phyloP scores from a whole-genome alignment of 2,329 filamentous ascomycete species.

The Blastomyces emzantsi region DNA sequence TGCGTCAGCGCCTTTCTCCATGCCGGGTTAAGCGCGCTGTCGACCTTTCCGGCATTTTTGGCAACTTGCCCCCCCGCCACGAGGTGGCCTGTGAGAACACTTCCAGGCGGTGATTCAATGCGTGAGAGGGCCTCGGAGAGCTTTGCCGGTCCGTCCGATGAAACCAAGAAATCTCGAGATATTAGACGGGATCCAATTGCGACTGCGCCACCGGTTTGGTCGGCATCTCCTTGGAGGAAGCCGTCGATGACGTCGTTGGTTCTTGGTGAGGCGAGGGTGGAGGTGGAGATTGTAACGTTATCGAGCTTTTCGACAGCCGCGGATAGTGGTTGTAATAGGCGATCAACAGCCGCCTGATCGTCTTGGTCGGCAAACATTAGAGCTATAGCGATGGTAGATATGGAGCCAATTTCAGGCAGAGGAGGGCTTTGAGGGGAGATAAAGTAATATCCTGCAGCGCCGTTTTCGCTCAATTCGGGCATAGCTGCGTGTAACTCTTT shows the following conservation, averaged over 20 bases:
- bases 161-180: slow-evolving; percentile 25
- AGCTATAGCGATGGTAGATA: slow-evolving; percentile 12
- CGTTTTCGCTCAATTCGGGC: slow-evolving; percentile 39
- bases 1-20: slow-evolving; percentile 9
- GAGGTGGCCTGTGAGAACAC: slow-evolving; percentile 22
- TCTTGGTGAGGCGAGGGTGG: slow-evolving; percentile 18
- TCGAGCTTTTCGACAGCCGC: slow-evolving; percentile 15
- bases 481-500: slow-evolving; percentile 31
- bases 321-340: slow-evolving; percentile 18
- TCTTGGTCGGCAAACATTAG: slow-evolving; percentile 23
- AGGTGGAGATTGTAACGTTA: slow-evolving; percentile 17
- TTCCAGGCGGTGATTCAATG: slow-evolving; percentile 17
- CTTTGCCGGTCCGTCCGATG: slow-evolving; percentile 18
- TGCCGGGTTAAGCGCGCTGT: slow-evolving; percentile 8
- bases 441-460: slow-evolving; percentile 32
- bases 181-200: slow-evolving; percentile 28
- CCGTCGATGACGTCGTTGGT: slow-evolving; percentile 16
- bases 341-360: slow-evolving; percentile 16
- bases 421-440: slow-evolving; percentile 26
- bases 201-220: slow-evolving; percentile 19
- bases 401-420: slow-evolving; percentile 23
- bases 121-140: slow-evolving; percentile 32
- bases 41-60: slow-evolving; percentile 30
- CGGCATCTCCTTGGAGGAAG: slow-evolving; percentile 19
- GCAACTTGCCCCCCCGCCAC: slow-evolving; percentile 32